Conservation (phyloP, 2,329 filamentous ascomycete species). For the Neofusicoccum ribis region DNA sequence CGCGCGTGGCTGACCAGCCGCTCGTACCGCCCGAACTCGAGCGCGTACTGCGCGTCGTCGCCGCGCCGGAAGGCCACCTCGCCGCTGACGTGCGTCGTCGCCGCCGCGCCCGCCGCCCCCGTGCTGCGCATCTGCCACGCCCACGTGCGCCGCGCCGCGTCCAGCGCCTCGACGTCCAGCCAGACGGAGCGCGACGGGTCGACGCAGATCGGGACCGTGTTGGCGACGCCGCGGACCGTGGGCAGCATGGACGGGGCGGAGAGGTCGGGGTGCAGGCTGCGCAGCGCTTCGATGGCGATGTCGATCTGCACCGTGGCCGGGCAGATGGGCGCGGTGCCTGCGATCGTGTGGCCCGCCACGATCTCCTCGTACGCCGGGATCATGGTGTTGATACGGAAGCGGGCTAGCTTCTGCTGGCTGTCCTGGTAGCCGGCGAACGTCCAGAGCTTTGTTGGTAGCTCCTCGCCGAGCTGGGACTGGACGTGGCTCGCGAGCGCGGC, state of each 20-base stretch:
- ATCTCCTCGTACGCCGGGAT: not conserved
- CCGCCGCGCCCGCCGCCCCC: not conserved
- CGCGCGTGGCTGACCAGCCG: not conserved
- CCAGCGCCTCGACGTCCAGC: constrained; percentile 27
- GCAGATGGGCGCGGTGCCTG: constrained; percentile 19
- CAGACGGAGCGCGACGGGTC: not conserved
- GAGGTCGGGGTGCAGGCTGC: not conserved
- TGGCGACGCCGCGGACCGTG: not conserved
- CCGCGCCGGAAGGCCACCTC: not conserved
- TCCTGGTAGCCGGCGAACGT: constrained; percentile 21
- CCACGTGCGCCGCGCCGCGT: constrained; percentile 23
- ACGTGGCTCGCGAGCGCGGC: too few relatives aligned
- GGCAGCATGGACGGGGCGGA: not conserved
- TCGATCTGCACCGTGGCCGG: not conserved
- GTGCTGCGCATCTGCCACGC: not conserved
- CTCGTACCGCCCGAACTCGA: not conserved
- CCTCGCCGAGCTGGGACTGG: too few relatives aligned
- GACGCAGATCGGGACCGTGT: not conserved
- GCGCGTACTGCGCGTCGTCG: not conserved
- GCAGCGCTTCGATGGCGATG: not conserved
- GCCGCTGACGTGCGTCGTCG: not conserved
- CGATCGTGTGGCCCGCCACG: not conserved
- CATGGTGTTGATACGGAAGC: not conserved
- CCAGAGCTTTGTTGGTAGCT: not conserved
- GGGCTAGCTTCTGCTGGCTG: not conserved